Percentiles rank a stretch among this genome's conserved stretches.
Conservation (phyloP, 2,329 filamentous ascomycete genomes). For the Claviceps sp. region DNA sequence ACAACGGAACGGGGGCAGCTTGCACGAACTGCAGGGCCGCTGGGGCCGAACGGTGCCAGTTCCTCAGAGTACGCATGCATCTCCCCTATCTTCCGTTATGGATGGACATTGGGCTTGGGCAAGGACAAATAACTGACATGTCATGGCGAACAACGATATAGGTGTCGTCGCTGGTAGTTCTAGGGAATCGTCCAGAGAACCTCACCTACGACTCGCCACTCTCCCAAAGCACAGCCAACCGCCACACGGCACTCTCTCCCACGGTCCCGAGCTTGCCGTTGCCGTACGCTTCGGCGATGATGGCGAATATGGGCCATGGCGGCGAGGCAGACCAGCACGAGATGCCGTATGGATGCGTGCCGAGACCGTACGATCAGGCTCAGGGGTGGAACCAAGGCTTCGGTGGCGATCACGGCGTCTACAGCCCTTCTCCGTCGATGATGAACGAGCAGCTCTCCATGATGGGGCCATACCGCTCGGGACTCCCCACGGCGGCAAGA, state of each 20-base stretch:
- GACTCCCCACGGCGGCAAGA: constrained; percentile 8
- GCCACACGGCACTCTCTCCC: constrained; percentile 10
- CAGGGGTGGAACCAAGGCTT: constrained; percentile 14
- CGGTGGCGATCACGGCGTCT: constrained; percentile 14
- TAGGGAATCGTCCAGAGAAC: constrained; percentile 11
- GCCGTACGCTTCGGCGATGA: not conserved
- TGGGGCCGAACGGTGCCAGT: constrained; percentile 58
- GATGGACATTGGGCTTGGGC: not conserved
- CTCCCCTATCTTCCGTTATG: not conserved
- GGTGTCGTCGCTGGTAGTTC: constrained; percentile 21
- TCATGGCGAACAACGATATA: not conserved
- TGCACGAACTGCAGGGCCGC: constrained; percentile 75
- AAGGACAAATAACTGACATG: not conserved
- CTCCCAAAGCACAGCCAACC: constrained; percentile 18
- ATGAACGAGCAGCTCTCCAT: constrained; percentile 13
- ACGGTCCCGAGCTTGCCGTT: not conserved
- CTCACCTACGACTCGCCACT: constrained; percentile 18
- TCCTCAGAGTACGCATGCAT: constrained; percentile 52
- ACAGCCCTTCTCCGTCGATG: constrained; percentile 12
- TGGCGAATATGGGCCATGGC: constrained; percentile 1
- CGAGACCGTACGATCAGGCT: constrained; percentile 14
- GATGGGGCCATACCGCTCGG: constrained; percentile 15
- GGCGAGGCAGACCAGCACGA: constrained; percentile 1
- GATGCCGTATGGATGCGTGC: constrained; percentile 11
- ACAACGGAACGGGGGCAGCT: constrained; percentile 59